phyloP scores from a whole-genome alignment of 2,329 filamentous ascomycete genomes.

The Penicillium sclerotiorum region DNA sequence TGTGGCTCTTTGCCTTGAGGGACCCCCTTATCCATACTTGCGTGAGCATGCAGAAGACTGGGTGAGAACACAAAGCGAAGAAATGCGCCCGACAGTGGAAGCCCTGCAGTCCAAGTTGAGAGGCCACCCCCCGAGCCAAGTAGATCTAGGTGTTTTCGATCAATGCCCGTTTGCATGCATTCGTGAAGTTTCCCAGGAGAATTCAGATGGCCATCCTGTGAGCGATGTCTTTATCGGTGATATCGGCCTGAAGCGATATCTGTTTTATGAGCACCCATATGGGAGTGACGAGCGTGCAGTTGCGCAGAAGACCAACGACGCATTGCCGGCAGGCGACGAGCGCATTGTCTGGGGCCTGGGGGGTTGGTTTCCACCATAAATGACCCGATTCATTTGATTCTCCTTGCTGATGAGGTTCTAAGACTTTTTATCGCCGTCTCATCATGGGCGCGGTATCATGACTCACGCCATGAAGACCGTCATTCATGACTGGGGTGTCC shows the following conservation, averaged over 20 bases:
- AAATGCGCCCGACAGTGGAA: neutral
- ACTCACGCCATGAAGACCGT: conserved; percentile 22
- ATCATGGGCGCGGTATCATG: conserved; percentile 37
- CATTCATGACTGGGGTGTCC: conserved; percentile 30
- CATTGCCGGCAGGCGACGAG: conserved; percentile 22
- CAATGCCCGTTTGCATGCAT: conserved; percentile 28
- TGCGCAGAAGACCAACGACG: conserved; percentile 21
- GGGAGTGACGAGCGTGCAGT: conserved; percentile 18
- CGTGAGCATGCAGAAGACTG: conserved; percentile 21
- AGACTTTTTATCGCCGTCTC: conserved; percentile 28
- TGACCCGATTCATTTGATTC: too few relatives aligned
- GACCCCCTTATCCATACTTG: conserved; percentile 30
- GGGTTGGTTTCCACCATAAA: conserved; percentile 19
- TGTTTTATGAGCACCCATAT: conserved; percentile 27
- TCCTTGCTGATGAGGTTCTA: too few relatives aligned
- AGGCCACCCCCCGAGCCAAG: neutral
- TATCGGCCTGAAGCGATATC: conserved; percentile 23
- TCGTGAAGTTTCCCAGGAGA: conserved; percentile 14
- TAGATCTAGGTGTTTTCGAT: conserved; percentile 11
- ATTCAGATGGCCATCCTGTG: conserved; percentile 6
- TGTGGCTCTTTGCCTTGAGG: conserved; percentile 27
- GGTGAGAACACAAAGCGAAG: conserved; percentile 8
- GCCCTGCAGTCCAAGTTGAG: neutral
- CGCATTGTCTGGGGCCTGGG: conserved; percentile 30
- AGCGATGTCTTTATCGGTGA: conserved; percentile 28